Evolutionary conservation across 1,139 yeast genomes (phyloP).

Genomic region (Zygosaccharomyces sapae): DNA sequence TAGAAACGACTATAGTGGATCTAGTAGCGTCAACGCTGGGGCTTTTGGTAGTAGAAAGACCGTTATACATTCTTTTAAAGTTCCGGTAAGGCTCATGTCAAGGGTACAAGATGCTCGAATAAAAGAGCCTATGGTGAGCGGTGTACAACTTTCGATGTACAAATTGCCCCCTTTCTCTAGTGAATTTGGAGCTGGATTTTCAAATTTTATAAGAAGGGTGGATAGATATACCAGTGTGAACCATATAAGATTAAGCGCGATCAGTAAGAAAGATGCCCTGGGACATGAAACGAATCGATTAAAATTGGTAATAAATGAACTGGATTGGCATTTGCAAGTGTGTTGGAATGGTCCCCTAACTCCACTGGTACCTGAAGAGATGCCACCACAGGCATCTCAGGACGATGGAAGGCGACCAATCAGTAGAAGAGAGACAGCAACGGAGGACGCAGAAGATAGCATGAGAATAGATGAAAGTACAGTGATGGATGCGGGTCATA

Average conservation of each 20-base stretch:
- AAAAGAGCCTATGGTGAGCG: conserved; percentile 32
- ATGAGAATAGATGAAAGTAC: conserved; percentile 24
- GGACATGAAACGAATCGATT: conserved; percentile 16
- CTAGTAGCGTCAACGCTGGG: conserved; percentile 6
- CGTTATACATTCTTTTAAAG: conserved; percentile 31
- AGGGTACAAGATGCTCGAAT: conserved; percentile 31
- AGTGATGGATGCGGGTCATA: conserved; percentile 4
- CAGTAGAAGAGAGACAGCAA: conserved; percentile 9
- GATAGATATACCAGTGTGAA: conserved; percentile 33
- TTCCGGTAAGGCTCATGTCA: conserved; percentile 32
- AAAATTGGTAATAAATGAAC: conserved; percentile 30
- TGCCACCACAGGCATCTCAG: conserved; percentile 3
- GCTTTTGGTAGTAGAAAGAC: conserved; percentile 21
- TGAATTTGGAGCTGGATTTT: conserved; percentile 33
- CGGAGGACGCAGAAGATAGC: conserved; percentile 14
- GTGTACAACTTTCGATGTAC: conserved; percentile 28
- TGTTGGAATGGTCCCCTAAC: conserved; percentile 36
- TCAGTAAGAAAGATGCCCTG: conserved; percentile 9
- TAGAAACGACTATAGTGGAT: conserved; percentile 5
- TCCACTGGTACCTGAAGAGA: conserved; percentile 9
- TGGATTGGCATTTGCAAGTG: conserved; percentile 34
- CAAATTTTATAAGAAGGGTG: conserved; percentile 31
- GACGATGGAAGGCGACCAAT: conserved; percentile 4
- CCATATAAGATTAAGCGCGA: conserved; percentile 26
- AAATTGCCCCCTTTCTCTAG: conserved; percentile 28